These are phyloP conservation scores for Arthrobotrys megalospora DNA, from an alignment of 2,329 filamentous ascomycete genomes.

Conservation along the genomic window DNA sequence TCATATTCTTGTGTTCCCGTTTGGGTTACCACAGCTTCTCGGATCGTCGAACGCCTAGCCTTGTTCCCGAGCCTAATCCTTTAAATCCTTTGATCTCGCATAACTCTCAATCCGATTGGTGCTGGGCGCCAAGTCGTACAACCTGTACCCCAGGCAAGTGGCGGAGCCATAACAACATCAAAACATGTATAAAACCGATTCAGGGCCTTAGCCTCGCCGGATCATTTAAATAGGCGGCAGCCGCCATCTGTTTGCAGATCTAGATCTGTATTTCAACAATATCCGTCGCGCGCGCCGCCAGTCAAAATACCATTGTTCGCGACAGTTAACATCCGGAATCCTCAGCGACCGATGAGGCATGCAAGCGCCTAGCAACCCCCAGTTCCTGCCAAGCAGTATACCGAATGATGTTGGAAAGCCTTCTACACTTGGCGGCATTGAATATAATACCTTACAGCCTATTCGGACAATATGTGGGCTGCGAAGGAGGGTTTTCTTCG, in stretches of 20 bases:
- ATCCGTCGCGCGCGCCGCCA: neutral
- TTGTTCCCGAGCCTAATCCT: neutral
- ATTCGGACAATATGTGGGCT: slow-evolving; percentile 12
- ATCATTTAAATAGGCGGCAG: too few species aligned
- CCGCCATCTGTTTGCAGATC: neutral
- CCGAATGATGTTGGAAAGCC: slow-evolving; percentile 6
- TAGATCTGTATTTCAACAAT: neutral
- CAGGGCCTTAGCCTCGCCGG: too few species aligned
- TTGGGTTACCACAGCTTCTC: too few species aligned
- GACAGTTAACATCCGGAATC: neutral
- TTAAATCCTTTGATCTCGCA: neutral
- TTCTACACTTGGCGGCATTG: slow-evolving; percentile 1
- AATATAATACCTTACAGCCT: neutral
- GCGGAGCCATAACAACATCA: neutral
- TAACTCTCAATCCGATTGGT: neutral
- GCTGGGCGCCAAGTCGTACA: neutral
- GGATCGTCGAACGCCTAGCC: neutral
- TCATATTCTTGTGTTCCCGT: too few species aligned
- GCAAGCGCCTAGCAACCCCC: neutral
- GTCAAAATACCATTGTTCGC: neutral
- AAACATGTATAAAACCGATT: neutral
- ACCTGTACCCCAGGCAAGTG: neutral
- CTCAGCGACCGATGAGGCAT: neutral
- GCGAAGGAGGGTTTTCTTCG: slow-evolving; percentile 8
- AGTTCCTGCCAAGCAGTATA: neutral